Evolutionary conservation across 169 alveolate genomes (phyloP).

Genomic region (Babesia sp.): DNA sequence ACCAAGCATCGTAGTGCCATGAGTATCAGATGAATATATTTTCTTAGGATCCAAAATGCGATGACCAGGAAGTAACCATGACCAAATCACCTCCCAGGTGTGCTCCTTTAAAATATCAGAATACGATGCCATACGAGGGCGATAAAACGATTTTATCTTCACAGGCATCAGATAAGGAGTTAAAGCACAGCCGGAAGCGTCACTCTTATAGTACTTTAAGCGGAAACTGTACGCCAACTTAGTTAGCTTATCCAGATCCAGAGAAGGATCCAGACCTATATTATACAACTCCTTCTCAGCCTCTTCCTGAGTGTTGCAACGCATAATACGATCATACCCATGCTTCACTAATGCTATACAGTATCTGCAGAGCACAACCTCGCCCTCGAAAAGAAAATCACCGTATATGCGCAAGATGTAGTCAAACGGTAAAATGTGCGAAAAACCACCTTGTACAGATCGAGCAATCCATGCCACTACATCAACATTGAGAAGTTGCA

Average conservation of each 20-base stretch:
- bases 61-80: conserved; percentile 49
- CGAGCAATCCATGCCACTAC: conserved; percentile 80
- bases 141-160: conserved; percentile 70
- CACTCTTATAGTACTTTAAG: conserved; percentile 64
- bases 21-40: conserved; percentile 44
- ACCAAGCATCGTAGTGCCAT: conserved; percentile 54
- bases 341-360: conserved; percentile 70
- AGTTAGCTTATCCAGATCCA: conserved; percentile 69
- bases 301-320: conserved; percentile 63
- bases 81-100: conserved; percentile 76
- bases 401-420: conserved; percentile 74
- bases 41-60: conserved; percentile 66
- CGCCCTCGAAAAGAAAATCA: conserved; percentile 74
- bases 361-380: conserved; percentile 70
- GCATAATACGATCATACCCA: conserved; percentile 56
- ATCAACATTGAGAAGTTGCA: conserved; percentile 71
- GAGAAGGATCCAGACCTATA: conserved; percentile 65
- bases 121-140: conserved; percentile 68
- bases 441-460: conserved; percentile 73
- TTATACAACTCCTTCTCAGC: conserved; percentile 73
- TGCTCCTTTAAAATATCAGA: conserved; percentile 63
- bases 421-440: conserved; percentile 75
- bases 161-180: conserved; percentile 75
- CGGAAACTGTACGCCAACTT: conserved; percentile 73
- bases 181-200: conserved; percentile 28